Base-by-base conservation (phyloP, 2,329 filamentous ascomycete species). In the Lachnum nothofagi region DNA sequence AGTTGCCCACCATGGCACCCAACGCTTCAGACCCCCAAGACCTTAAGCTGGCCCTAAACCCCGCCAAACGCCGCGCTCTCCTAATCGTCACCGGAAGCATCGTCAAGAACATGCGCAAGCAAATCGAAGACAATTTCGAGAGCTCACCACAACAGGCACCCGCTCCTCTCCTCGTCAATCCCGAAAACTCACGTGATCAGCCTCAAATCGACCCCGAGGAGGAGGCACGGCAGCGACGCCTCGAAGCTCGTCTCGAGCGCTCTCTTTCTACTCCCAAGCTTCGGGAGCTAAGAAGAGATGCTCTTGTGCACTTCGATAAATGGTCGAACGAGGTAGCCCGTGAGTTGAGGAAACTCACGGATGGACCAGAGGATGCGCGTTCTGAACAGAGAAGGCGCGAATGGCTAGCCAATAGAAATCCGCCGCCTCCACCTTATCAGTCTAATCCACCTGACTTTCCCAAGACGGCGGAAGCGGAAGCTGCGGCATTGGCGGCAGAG, bases 241-340 rank as follows among this genome's bases (percentile, higher is more conserved):
- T 60, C n/a, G 56, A 60, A 55, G 53, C 52, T 2, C 50, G 53
- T 19, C 48, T 59, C 5, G 59, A 61, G 22, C 48, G 40, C 27
- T 54, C 46, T 9, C 31, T 54, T 17, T 58, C 58, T 2, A 58
- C 48, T 2, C 52, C 51, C 6, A 60, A 62, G 20, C 34, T 63
- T 9, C 42, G 56, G 17, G 54, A 59, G 29, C 63, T 78, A 53
- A 78, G 72, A 62, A 71, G 68, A 42, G 79, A 79, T 4, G 80
- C 86, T 1, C 66, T 93, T 10, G 70, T 75, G 37, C 79, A 87
- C 60, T 88, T 91, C 60, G 82, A 89, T 54, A 78, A 82, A n/a
- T 95, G 90, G 91, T 75, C 82, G 50, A 76, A 80, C 22, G 76
- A 80, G 25, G 82, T 91, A 1, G 72, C 90, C n/a, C 69, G 75